Evolutionary conservation across 2,329 filamentous ascomycete genomes (phyloP).

Genomic region (Ceratocystis cacaofunesta): DNA sequence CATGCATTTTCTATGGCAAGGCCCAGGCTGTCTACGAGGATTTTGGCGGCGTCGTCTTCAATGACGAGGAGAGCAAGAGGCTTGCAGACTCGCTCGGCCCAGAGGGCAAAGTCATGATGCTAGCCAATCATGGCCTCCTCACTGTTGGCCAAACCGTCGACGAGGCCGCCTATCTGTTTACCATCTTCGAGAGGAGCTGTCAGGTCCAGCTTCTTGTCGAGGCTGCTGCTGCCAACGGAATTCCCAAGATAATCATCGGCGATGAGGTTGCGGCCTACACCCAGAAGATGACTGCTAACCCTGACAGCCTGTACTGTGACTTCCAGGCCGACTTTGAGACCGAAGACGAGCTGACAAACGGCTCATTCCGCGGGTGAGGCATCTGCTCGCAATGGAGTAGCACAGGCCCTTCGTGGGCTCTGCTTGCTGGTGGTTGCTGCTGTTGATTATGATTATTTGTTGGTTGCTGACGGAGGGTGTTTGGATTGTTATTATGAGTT

Average conservation of each 20-base stretch:
- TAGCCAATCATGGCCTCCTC: conserved; percentile 55
- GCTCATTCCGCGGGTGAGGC: conserved; percentile 16
- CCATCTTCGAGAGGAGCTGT: conserved; percentile 51
- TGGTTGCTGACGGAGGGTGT: not conserved
- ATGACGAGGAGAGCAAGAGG: conserved; percentile 45
- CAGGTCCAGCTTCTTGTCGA: conserved; percentile 52
- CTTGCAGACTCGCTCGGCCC: conserved; percentile 47
- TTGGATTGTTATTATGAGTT: not conserved
- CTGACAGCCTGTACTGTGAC: conserved; percentile 18
- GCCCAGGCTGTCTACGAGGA: conserved; percentile 48
- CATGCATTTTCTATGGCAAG: conserved; percentile 43
- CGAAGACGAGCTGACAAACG: conserved; percentile 16
- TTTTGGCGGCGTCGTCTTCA: conserved; percentile 35
- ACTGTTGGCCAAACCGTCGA: conserved; percentile 55
- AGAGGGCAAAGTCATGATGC: conserved; percentile 42
- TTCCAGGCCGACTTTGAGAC: conserved; percentile 19
- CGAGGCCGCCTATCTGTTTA: conserved; percentile 56
- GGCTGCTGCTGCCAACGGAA: conserved; percentile 32
- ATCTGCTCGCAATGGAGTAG: not conserved
- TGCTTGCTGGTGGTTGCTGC: too few species aligned
- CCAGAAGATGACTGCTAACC: conserved; percentile 20
- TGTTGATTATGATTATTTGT: too few species aligned
- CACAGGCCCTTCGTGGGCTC: too few species aligned
- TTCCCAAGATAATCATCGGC: conserved; percentile 26
- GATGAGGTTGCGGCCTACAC: conserved; percentile 29